Base-by-base conservation (phyloP, 305 asterid genomes). In the Fraxinus velutina region DNA sequence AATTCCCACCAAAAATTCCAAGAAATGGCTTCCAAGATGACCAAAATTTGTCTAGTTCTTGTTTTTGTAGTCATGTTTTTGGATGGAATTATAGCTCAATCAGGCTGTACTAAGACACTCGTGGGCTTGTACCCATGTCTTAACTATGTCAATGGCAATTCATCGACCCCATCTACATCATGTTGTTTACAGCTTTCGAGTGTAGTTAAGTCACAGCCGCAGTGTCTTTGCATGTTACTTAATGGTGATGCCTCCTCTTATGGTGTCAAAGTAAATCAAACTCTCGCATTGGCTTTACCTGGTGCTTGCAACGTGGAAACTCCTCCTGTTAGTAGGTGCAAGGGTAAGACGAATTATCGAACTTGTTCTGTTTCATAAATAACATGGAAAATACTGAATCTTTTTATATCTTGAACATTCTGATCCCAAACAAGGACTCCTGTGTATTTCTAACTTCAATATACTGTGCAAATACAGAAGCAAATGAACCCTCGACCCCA, bases 261-360 rank as follows among this genome's bases (percentile, higher is more conserved):
- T 33, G 97, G 97, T 64, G 22, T 93, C 32, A 15, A 82, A 0
- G 86, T 93, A 0, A 93, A 94, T 82, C 97, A 87, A 84, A 91
- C 96, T 22, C 92, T 79, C 0, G 98, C 97, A 1, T 86, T 93
- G 4, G 86, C 90, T 6, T 85, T 93, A 85, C 97, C 97, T 0
- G 92, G 82, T 12, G 90, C 90, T 13, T 94, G 97, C 92, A 86
- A 86, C 57, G 89, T 92, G 82, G 90, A 89, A 78, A 94, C 97
- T 68, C 98, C 97, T 50, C 92, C 96, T 0, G 22, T 90, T 15
- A 91, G 93, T 86, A 89, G 79, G 29, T 94, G 98, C 88, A 82
- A 90, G 52, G 89, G 98, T 93, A 84, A 82, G 86, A 68, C n/a
- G 22, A 68, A 68, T 68, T 29, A 10, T 30, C 42, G 2, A 68